Evolutionary conservation across 306 rosid genomes (phyloP), one percentile per base, ranked within the genome.

Genomic region (Acacia confusa): DNA sequence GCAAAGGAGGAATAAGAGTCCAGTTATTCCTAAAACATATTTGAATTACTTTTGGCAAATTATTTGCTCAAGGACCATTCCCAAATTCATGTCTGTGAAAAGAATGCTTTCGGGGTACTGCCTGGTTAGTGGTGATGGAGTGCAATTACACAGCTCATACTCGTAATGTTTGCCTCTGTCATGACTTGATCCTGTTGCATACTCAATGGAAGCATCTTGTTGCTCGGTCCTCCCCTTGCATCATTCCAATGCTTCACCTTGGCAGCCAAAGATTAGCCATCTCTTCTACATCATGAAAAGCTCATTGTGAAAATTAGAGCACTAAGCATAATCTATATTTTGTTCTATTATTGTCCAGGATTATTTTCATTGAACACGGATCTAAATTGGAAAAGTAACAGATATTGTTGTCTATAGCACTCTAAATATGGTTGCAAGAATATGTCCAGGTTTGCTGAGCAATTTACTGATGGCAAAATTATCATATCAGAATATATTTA

Each of bases 201-300:
- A 45, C 69, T 63, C 57, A 30, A 22, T 22, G 64, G 61, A 55
- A 55, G 24, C 61, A 55, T 55, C 61, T 55, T 6, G 77, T 41
- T 53, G 78, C 81, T 70, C 43, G 22, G 55, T 7, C 78, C 14
- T 68, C 74, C 68, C 72, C 84, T 5, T 77, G 87, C 44, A 79
- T 81, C 83, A 79, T 48, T 69, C 58, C 74, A 71, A 34, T 57
- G 84, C 48, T 83, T 77, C 58, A 50, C 75, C 81, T 78, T 43
- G 58, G 78, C 76, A 45, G 81, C 80, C 79, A 74, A 83, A 66
- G 55, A 79, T 65, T 77, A 25, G 84, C 76, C 68, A 63, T 70
- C 70, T 69, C 80, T 78, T 92, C 92, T 88, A 69, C 84, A 83
- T 9, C 14, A 84, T 73, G 69, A n/a, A 72, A 60, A 71, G 79